These are phyloP conservation scores for Penicillium sp. DNA, from an alignment of 2,329 filamentous ascomycete genomes.

Conservation along the genomic window DNA sequence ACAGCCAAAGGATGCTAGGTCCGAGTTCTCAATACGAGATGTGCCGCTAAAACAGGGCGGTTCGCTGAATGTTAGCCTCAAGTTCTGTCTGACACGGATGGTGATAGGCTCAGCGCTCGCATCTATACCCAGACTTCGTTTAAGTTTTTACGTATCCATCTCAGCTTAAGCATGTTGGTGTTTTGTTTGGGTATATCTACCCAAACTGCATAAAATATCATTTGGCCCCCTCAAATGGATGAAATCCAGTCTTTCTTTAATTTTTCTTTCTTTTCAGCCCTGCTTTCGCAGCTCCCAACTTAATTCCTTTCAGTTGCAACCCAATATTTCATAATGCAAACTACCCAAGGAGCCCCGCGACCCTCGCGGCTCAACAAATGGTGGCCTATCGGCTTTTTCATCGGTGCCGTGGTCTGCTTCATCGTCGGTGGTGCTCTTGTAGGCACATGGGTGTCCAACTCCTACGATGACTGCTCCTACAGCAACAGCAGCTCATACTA, in stretches of 20 bases:
- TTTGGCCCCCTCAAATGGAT: too few relatives aligned
- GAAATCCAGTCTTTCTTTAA: too few relatives aligned
- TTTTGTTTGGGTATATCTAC: too few relatives aligned
- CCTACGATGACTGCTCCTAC: slow-evolving; percentile 7
- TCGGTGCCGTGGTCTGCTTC: slow-evolving; percentile 18
- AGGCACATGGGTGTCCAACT: slow-evolving; percentile 13
- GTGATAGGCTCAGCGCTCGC: not conserved
- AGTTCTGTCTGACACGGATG: not conserved
- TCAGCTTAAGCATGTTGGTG: too few relatives aligned
- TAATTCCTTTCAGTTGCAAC: too few relatives aligned
- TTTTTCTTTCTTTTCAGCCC: not conserved
- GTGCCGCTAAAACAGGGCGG: not conserved
- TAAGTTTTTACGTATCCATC: not conserved
- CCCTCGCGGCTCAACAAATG: slow-evolving; percentile 10
- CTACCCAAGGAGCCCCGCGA: not conserved
- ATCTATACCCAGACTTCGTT: not conserved
- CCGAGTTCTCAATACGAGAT: slow-evolving; percentile 9
- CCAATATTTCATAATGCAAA: not conserved
- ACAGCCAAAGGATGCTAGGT: not conserved
- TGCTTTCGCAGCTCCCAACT: not conserved
- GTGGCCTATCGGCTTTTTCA: slow-evolving; percentile 22
- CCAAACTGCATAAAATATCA: too few relatives aligned
- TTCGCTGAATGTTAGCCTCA: not conserved
- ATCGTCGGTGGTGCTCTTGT: slow-evolving; percentile 21
- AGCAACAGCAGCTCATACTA: slow-evolving; percentile 2